A percentile compares a stretch with the other conserved stretches of the same genome.
Evolutionary conservation across 2,329 filamentous ascomycete genomes (phyloP).

Genomic region (Aspergillus hiratsukae): DNA sequence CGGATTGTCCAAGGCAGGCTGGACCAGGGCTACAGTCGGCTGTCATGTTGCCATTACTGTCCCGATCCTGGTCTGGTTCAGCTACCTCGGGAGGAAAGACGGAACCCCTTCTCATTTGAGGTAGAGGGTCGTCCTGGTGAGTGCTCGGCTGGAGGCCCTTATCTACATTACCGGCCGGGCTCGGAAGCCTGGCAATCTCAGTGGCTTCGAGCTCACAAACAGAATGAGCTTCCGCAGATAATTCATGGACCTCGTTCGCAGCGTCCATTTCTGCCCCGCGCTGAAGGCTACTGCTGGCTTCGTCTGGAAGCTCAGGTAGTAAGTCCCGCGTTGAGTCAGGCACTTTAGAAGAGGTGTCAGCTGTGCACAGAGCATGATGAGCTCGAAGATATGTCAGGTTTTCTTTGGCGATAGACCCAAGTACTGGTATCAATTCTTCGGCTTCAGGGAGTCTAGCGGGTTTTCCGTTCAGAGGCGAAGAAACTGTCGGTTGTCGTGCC

Average conservation of each 20-base stretch:
- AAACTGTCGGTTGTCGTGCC: constrained; percentile 3
- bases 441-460: constrained; percentile 42
- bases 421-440: constrained; percentile 51
- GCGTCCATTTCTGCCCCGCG: constrained; percentile 26
- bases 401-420: constrained; percentile 45
- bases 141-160: background rate
- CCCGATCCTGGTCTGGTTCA: constrained; percentile 15
- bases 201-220: constrained; percentile 40
- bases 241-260: constrained; percentile 30
- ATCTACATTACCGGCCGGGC: background rate
- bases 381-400: constrained; percentile 52
- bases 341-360: constrained; percentile 36
- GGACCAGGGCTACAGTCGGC: too few relatives aligned
- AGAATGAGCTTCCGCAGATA: constrained; percentile 25
- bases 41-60: constrained; percentile 2
- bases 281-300: constrained; percentile 25
- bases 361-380: constrained; percentile 52
- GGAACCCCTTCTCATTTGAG: constrained; percentile 36
- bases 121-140: constrained; percentile 30
- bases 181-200: constrained; percentile 12
- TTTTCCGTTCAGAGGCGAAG: constrained; percentile 7
- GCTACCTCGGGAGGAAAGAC: constrained; percentile 46
- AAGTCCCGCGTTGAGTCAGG: constrained; percentile 18
- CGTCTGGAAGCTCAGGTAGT: constrained; percentile 30
- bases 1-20: background rate